Percentiles rank a stretch among this genome's conserved stretches.
Conservation (phyloP, 495 filamentous ascomycete genomes). For the Penicillium flavigenum region DNA sequence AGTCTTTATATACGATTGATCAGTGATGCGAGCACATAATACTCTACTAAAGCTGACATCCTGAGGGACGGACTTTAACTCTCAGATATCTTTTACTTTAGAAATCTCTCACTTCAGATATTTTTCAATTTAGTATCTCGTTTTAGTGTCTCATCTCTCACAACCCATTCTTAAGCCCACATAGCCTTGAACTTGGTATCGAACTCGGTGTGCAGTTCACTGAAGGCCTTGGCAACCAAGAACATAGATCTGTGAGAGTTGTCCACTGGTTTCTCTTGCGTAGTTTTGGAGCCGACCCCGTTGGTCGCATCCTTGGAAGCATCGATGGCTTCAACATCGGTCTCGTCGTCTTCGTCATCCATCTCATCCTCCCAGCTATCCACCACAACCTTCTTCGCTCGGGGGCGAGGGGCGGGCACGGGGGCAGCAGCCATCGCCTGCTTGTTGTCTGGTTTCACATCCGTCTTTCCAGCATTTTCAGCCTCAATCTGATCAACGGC, state of each 20-base stretch:
- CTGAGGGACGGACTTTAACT: not conserved
- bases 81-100: not conserved
- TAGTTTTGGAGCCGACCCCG: not conserved
- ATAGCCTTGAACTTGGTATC: conserved; percentile 65
- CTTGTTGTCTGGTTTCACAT: not conserved
- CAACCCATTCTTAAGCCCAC: conserved; percentile 30
- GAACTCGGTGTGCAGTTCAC: conserved; percentile 57
- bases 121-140: not conserved
- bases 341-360: not conserved
- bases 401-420: not conserved
- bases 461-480: not conserved
- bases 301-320: not conserved
- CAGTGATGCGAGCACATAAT: not conserved
- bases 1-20: not conserved
- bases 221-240: conserved; percentile 50
- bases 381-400: not conserved
- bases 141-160: not conserved
- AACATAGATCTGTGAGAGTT: conserved; percentile 33
- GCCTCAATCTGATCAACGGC: conserved; percentile 1
- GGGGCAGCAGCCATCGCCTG: not conserved
- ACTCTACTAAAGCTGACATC: not conserved
- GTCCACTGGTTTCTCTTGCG: not conserved
- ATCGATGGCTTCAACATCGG: not conserved
- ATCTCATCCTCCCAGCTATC: conserved; percentile 11
- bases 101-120: not conserved